Percentiles rank a stretch among this genome's conserved stretches.
phyloP scores from a whole-genome alignment of 345 rosid genomes.

The Sisymbrium irio region DNA sequence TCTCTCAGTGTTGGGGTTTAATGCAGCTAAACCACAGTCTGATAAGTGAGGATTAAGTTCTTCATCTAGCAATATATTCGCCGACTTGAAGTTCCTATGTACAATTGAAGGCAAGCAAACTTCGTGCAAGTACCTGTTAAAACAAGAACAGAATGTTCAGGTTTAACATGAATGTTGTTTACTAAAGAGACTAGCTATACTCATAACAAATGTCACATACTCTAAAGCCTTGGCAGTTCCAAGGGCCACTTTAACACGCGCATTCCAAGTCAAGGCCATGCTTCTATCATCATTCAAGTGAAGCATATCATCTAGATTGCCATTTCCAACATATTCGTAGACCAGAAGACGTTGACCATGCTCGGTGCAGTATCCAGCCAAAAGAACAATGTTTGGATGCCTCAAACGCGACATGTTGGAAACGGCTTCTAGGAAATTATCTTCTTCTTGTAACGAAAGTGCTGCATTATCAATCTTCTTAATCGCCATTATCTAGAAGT shows the following conservation, averaged over 20 bases:
- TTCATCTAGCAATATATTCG: slow-evolving; percentile 93
- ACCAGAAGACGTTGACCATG: slow-evolving; percentile 96
- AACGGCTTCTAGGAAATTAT: slow-evolving; percentile 84
- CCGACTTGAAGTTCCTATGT: slow-evolving; percentile 97
- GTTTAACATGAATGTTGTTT: not conserved
- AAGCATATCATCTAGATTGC: slow-evolving; percentile 83
- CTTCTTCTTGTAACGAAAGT: slow-evolving; percentile 88
- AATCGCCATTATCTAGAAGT: slow-evolving; percentile 65
- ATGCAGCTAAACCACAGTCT: slow-evolving; percentile 95
- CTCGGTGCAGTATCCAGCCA: slow-evolving; percentile 90
- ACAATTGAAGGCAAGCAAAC: slow-evolving; percentile 96
- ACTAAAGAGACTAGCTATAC: not conserved
- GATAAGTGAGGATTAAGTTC: slow-evolving; percentile 95
- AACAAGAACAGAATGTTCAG: not conserved
- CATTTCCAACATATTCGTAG: slow-evolving; percentile 69
- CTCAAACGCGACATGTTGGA: slow-evolving; percentile 91
- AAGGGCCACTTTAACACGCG: slow-evolving; percentile 95
- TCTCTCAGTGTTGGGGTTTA: slow-evolving; percentile 87
- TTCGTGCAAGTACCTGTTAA: slow-evolving; percentile 90
- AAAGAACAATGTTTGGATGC: slow-evolving; percentile 84
- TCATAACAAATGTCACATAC: slow-evolving; percentile 49
- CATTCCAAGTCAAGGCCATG: slow-evolving; percentile 79
- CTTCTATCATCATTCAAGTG: slow-evolving; percentile 77
- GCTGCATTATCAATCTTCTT: slow-evolving; percentile 97
- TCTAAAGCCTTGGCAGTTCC: slow-evolving; percentile 97